phyloP scores from a whole-genome alignment of 106 monocot genomes.

The Dioscorea alata region DNA sequence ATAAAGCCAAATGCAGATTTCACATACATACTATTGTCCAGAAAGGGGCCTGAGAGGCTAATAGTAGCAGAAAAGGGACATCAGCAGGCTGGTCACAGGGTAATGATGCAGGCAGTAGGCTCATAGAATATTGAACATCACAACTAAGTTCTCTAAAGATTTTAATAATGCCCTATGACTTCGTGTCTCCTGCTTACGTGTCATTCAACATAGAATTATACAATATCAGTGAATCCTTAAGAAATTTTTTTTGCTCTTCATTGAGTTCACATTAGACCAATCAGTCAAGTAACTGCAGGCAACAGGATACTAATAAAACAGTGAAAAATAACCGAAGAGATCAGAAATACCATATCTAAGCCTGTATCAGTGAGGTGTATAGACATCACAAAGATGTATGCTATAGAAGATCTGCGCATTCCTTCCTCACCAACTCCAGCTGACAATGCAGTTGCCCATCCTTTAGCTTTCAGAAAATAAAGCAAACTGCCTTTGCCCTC shows the following conservation, averaged over 20 bases:
- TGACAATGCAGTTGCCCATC: conserved; percentile 83
- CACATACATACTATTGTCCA: no score
- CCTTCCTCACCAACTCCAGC: conserved; percentile 93
- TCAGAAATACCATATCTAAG: conserved; percentile 54
- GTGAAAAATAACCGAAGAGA: background rate
- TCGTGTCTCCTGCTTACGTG: no score
- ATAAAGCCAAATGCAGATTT: no score
- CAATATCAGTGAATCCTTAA: background rate
- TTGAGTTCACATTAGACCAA: background rate
- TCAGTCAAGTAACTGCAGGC: background rate
- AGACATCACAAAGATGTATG: conserved; percentile 73
- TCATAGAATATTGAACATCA: no score
- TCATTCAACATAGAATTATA: no score
- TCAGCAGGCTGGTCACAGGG: no score
- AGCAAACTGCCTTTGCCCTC: conserved; percentile 93
- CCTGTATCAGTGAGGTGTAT: conserved; percentile 84
- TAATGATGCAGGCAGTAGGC: no score
- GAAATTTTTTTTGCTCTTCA: background rate
- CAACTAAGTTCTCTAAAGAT: no score
- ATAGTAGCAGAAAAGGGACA: no score
- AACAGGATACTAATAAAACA: background rate
- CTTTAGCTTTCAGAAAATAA: conserved; percentile 79
- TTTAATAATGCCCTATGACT: no score
- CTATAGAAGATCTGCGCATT: conserved; percentile 68
- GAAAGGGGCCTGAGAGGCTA: no score